Evolutionary conservation across 2,329 filamentous ascomycete genomes (phyloP), one percentile per base, ranked within the genome.

Genomic region (Aspergillus glaucus): DNA sequence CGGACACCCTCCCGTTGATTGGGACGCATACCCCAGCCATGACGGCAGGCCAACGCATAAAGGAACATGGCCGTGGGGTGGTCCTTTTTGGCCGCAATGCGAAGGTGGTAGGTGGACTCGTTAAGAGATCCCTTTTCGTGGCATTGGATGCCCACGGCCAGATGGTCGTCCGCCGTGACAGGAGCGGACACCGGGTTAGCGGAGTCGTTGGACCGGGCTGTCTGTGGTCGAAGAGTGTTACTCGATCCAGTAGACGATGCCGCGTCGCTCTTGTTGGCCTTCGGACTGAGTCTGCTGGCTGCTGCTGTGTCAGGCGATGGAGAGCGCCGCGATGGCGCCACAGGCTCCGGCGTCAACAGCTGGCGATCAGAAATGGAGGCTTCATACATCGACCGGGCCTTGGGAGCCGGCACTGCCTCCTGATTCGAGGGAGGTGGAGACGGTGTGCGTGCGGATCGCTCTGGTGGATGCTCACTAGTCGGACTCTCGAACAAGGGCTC

Each of bases 21-120:
- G 6, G 89, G 81, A 8, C 91, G 85, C 88, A 97, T 96, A 15
- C 93, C 93, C 93, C 93, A 98, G 44, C 93, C 93, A 64, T 98
- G 93, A 44, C 93, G 82, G 64, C 92, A 97, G 9, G 93, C 93
- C 32, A 98, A 78, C 4, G 92, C 93, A 67, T 96, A 98, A 28
- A 97, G 77, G 10, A 98, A 80, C 93, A 98, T 98, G 19, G 86
- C 93, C 0, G 92, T 95, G 0, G 93, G 88, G 50, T 95, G 81
- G 43, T 89, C 88, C 49, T 88, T 85, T 59, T 85, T 84, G 1
- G 93, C 92, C 3, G 93, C 93, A 51, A 95, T 81, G 30, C 93
- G 86, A 41, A 98, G 79, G 65, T 98, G 93, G 64, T 97, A 98
- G 0, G 93, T 97, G 0, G 92, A 97, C 68, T 97, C 91, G 54